Percentiles rank a stretch among this genome's conserved stretches.
Evolutionary conservation across 2,329 filamentous ascomycete genomes (phyloP).

Genomic region (Talaromyces sp.): DNA sequence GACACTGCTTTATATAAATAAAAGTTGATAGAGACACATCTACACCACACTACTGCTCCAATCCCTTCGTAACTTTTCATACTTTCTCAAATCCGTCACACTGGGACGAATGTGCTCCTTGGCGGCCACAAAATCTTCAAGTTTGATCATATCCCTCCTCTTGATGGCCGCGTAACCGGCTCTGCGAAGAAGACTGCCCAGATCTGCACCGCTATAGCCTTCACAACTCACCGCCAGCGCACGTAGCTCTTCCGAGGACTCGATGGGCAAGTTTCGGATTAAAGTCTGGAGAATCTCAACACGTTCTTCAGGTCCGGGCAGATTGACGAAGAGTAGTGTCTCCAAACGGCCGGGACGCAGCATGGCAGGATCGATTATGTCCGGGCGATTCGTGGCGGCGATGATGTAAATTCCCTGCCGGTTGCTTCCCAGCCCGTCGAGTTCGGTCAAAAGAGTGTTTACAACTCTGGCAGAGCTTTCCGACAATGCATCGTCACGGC

Average conservation of each 20-base stretch:
- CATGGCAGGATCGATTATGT: constrained; percentile 96
- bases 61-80: constrained; percentile 49
- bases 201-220: constrained; percentile 69
- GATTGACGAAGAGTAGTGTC: constrained; percentile 80
- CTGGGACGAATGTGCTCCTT: constrained; percentile 40
- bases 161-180: constrained; percentile 55
- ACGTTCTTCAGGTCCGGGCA: constrained; percentile 72
- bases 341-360: constrained; percentile 85
- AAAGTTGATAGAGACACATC: not conserved
- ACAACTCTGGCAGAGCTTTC: constrained; percentile 87
- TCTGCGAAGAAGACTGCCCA: constrained; percentile 54
- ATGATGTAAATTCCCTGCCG: constrained; percentile 88
- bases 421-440: constrained; percentile 72
- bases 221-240: constrained; percentile 66
- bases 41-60: constrained; percentile 31
- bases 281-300: constrained; percentile 77
- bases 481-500: constrained; percentile 69
- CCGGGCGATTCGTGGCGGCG: constrained; percentile 88
- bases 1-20: too few species aligned
- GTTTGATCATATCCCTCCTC: constrained; percentile 42
- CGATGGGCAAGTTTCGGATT: constrained; percentile 45
- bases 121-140: constrained; percentile 38
- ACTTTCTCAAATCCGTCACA: constrained; percentile 54
- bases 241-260: constrained; percentile 52
- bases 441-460: constrained; percentile 88